Conservation (phyloP, 305 asterid species). For the Rubia peregrina region DNA sequence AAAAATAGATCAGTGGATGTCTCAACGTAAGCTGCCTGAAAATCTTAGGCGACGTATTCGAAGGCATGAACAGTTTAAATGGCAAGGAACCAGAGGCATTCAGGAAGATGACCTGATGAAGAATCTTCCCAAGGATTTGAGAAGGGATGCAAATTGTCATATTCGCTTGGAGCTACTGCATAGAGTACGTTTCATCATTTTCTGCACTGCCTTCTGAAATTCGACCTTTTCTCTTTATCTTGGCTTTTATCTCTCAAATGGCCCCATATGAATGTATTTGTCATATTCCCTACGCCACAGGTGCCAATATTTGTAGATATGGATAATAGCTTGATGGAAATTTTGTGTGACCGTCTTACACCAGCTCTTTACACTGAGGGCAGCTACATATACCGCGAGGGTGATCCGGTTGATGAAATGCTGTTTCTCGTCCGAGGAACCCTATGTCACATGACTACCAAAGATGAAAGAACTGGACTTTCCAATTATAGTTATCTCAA, state of each 20-base stretch:
- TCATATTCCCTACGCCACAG: slow-evolving; percentile 16
- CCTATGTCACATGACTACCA: slow-evolving; percentile 36
- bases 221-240: background rate
- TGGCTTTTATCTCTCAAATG: background rate
- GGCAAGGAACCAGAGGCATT: slow-evolving; percentile 70
- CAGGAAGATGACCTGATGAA: slow-evolving; percentile 48
- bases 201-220: no score
- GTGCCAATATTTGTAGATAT: slow-evolving; percentile 48
- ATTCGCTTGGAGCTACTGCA: slow-evolving; percentile 53
- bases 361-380: slow-evolving; percentile 46
- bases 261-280: background rate
- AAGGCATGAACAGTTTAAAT: slow-evolving; percentile 48
- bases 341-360: slow-evolving; percentile 37
- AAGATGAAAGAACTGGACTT: slow-evolving; percentile 55
- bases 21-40: slow-evolving; percentile 47
- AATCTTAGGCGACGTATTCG: slow-evolving; percentile 42
- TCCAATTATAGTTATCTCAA: slow-evolving; percentile 38
- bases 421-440: slow-evolving; percentile 56
- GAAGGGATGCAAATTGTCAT: slow-evolving; percentile 61
- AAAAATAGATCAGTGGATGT: slow-evolving; percentile 45
- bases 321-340: slow-evolving; percentile 53
- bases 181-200: slow-evolving; percentile 26
- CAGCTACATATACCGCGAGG: slow-evolving; percentile 48
- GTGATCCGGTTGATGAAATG: slow-evolving; percentile 61
- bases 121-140: slow-evolving; percentile 60